Base-by-base conservation (phyloP, 2,329 filamentous ascomycete genomes). In the Cordyceps farinosa region DNA sequence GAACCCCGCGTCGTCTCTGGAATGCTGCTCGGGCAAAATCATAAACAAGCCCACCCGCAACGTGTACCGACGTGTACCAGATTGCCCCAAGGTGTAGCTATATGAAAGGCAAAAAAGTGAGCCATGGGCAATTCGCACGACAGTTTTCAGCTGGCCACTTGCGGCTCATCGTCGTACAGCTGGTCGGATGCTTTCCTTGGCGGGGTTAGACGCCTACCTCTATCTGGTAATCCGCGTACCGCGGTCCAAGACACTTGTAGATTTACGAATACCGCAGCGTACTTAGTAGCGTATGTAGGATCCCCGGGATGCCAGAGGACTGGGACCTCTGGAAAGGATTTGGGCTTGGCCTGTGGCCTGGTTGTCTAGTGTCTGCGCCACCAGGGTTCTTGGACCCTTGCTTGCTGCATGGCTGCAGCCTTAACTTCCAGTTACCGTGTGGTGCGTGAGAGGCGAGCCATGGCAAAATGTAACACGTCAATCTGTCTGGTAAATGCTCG, bases 1-100 rank as follows among this genome's bases (percentile, higher is more conserved):
- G 54, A 34, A 50, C 56, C 56, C 56, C 56, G 56, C 56, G 56
- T 45, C 45, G 32, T 34, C 56, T 29, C 17, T 40, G 45, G 45
- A 59, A 59, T 59, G 56, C 45, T 29, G 7, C 22, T 45, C 30
- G 45, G 45, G n/a, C 13, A 15, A 47, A 48, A 50, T 51, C 22
- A 51, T 32, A 51, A 50, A 59, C 34, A 59, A 59, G 45, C 32
- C 29, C 55, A 45, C 40, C 22, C 40, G 29, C 54, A 56, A 15
- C 29, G 15, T 45, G 38, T 40, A 34, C 22, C 22, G 22, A 22
- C 22, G 22, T 22, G 22, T 22, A 6, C 34, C 13, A 17, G 8
- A 8, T 13, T 11, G 27, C 29, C n/a, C 38, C 53, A n/a, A 47
- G 30, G 42, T 48, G 55, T 57, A 29, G 40, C 30, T 47, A 3